Percentiles rank a stretch among this genome's conserved stretches.
These are phyloP conservation scores for Botrytis fabae DNA, from an alignment of 2,329 filamentous ascomycete species.

Conservation along the genomic window DNA sequence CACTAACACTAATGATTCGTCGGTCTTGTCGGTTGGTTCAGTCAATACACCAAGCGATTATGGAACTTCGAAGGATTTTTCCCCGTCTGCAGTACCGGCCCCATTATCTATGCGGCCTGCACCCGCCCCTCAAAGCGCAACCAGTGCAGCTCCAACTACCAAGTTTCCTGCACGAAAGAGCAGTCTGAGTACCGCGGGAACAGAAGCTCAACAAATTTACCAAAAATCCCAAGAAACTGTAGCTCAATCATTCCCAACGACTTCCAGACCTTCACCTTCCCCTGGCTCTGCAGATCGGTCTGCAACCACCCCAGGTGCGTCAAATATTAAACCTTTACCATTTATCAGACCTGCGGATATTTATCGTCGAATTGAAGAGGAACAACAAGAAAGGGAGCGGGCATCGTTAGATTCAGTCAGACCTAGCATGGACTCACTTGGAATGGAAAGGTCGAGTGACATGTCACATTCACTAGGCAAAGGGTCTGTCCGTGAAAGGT, in stretches of 20 bases:
- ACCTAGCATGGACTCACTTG: conserved; percentile 56
- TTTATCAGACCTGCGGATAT: conserved; percentile 76
- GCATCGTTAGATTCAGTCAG: conserved; percentile 58
- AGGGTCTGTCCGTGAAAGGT: conserved; percentile 30
- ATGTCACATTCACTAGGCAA: conserved; percentile 33
- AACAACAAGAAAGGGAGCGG: conserved; percentile 61
- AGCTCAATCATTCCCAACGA: conserved; percentile 41
- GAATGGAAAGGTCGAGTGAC: conserved; percentile 37
- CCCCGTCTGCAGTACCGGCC: conserved; percentile 52
- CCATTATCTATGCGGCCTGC: conserved; percentile 48
- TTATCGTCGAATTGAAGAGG: conserved; percentile 70
- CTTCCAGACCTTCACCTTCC: conserved; percentile 41
- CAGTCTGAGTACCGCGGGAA: conserved; percentile 52
- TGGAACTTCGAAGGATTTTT: conserved; percentile 50
- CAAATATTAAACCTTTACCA: conserved; percentile 56
- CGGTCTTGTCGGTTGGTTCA: conserved; percentile 33
- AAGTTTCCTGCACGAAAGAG: conserved; percentile 62
- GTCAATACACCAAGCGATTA: conserved; percentile 38
- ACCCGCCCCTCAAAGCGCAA: conserved; percentile 41
- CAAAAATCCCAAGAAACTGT: conserved; percentile 27
- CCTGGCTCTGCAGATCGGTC: conserved; percentile 42
- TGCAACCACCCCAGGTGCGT: conserved; percentile 40
- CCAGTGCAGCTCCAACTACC: conserved; percentile 41
- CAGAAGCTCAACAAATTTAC: conserved; percentile 32
- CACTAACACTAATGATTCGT: conserved; percentile 27